Percentiles rank a stretch among this genome's conserved stretches.
phyloP scores from a whole-genome alignment of 306 rosid genomes.

The Corylus avellana region DNA sequence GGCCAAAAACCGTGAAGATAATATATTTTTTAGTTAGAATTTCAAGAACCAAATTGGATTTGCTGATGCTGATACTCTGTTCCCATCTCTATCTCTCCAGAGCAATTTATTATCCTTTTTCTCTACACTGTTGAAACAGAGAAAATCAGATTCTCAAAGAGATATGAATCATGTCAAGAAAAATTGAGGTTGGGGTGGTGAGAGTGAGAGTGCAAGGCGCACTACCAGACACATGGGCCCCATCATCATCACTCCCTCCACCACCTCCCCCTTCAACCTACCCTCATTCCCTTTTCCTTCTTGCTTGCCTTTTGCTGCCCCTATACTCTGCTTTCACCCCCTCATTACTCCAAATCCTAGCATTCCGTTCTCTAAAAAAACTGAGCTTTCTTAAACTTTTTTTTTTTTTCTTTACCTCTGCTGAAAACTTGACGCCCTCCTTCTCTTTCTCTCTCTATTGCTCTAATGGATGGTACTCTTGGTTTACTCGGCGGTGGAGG shows the following conservation, averaged over 20 bases:
- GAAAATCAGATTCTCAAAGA: constrained; percentile 33
- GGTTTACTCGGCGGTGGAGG: constrained; percentile 34
- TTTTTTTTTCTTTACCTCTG: neutral
- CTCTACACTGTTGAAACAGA: constrained; percentile 3
- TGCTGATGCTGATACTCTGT: neutral
- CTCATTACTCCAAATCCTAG: neutral
- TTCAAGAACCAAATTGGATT: neutral
- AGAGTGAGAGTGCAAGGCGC: constrained; percentile 43
- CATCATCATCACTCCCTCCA: constrained; percentile 53
- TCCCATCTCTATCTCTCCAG: neutral
- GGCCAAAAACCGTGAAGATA: neutral
- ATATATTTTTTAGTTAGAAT: neutral
- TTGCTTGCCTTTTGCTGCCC: constrained; percentile 22
- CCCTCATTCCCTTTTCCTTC: constrained; percentile 3
- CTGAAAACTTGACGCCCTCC: constrained; percentile 2
- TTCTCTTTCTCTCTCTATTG: constrained; percentile 8
- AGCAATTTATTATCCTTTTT: neutral
- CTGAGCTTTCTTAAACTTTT: neutral
- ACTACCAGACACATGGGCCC: constrained; percentile 62
- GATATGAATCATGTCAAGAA: constrained; percentile 36
- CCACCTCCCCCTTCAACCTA: constrained; percentile 32
- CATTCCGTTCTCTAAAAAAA: neutral
- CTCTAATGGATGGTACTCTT: constrained; percentile 41
- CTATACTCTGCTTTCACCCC: constrained; percentile 20
- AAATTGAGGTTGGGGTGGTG: constrained; percentile 20